Evolutionary conservation across 2,329 filamentous ascomycete species (phyloP).

Genomic region (Epichloe uncinata): DNA sequence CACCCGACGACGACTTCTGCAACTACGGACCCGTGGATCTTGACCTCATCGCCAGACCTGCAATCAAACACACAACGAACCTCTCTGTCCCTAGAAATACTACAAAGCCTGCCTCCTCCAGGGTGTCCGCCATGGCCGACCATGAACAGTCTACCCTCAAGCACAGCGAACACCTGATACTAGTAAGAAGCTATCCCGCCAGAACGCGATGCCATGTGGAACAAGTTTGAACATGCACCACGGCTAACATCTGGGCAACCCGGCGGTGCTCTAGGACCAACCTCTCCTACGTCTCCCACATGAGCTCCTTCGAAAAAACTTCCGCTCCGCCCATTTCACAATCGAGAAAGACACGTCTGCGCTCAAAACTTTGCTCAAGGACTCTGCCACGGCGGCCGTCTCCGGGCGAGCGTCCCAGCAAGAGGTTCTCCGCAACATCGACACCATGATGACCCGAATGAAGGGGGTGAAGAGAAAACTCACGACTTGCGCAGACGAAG

Average conservation of each 20-base stretch:
- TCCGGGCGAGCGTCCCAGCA: constrained; percentile 48
- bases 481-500: constrained; percentile 61
- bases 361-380: constrained; percentile 47
- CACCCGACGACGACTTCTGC: background rate
- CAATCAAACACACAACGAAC: background rate
- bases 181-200: constrained; percentile 33
- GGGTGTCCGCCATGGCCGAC: constrained; percentile 37
- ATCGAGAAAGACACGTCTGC: constrained; percentile 58
- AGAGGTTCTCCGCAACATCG: constrained; percentile 67
- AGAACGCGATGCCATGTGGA: background rate
- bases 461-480: constrained; percentile 83
- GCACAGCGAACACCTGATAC: constrained; percentile 61
- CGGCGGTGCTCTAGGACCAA: constrained; percentile 54
- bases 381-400: constrained; percentile 53
- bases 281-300: constrained; percentile 84
- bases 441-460: constrained; percentile 75
- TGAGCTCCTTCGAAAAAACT: constrained; percentile 82
- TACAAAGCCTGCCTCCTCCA: background rate
- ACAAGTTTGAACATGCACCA: background rate
- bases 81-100: too few relatives aligned
- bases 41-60: background rate
- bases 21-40: background rate
- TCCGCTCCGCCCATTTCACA: constrained; percentile 68
- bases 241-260: background rate
- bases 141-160: constrained; percentile 54